Evolutionary conservation across 2,329 filamentous ascomycete genomes (phyloP).

Genomic region (Emergomyces orientalis): DNA sequence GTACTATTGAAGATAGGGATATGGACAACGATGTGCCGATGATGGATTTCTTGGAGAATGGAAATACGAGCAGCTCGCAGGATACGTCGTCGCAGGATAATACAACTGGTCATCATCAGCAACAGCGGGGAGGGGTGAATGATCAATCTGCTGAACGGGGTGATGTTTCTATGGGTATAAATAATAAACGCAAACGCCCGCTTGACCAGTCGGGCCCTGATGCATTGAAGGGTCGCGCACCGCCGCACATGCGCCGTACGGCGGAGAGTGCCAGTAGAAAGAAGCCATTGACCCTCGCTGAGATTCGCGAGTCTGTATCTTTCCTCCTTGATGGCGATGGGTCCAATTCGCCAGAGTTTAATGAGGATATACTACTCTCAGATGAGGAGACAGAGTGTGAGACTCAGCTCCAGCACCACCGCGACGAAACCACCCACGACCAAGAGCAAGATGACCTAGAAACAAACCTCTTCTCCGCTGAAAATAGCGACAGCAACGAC

Average conservation of each 20-base stretch:
- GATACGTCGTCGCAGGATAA: slow-evolving; percentile 14
- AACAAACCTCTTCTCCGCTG: slow-evolving; percentile 12
- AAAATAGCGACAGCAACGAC: slow-evolving; percentile 18
- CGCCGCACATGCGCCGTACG: slow-evolving; percentile 54
- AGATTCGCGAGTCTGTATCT: slow-evolving; percentile 75
- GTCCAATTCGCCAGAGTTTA: slow-evolving; percentile 23
- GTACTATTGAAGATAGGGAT: slow-evolving; percentile 76
- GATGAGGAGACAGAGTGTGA: slow-evolving; percentile 29
- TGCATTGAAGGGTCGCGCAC: slow-evolving; percentile 40
- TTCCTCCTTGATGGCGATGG: slow-evolving; percentile 57
- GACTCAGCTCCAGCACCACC: slow-evolving; percentile 32
- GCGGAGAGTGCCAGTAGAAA: slow-evolving; percentile 44
- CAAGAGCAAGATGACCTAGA: slow-evolving; percentile 44
- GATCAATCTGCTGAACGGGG: slow-evolving; percentile 16
- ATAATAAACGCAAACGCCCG: slow-evolving; percentile 23
- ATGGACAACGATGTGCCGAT: slow-evolving; percentile 49
- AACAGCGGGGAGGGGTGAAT: slow-evolving; percentile 1
- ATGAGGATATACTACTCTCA: slow-evolving; percentile 38
- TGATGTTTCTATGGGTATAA: slow-evolving; percentile 24
- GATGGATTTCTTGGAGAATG: slow-evolving; percentile 55
- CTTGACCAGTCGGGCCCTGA: slow-evolving; percentile 34
- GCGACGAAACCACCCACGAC: slow-evolving; percentile 44
- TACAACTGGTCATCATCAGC: background rate
- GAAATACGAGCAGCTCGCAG: slow-evolving; percentile 17
- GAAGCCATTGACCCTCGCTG: slow-evolving; percentile 65